Evolutionary conservation across 2,329 filamentous ascomycete species (phyloP), one percentile per base, ranked within the genome.

Genomic region (Aspergillus ustus): DNA sequence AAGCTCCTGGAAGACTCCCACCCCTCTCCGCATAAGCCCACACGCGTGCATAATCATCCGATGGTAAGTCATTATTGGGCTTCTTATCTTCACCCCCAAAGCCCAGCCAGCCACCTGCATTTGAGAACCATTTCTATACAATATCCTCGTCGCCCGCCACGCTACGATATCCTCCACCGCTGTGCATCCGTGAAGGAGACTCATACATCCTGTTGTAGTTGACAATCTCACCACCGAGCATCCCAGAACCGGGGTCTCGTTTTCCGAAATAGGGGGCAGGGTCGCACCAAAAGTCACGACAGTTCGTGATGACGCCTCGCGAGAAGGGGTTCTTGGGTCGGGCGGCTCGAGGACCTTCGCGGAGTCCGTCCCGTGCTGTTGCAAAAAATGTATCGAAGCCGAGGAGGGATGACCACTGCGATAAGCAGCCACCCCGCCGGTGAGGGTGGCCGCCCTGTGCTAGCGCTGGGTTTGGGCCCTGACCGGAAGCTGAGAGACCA

Each of bases 271-370:
- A 76, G 0, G 94, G 91, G 2, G 91, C 89, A 1, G 91, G 88
- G 73, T 98, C 95, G 71, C 91, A 94, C 92, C 93, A 98, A 75
- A 99, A 99, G 77, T 99, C 96, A 67, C 87, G 90, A 78, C 95
- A 99, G 74, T 99, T 99, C 62, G 89, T 86, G n/a, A 96, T 69
- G 44, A 92, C 83, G 7, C 95, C 95, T 34, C 88, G 84, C 61
- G 89, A 94, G 76, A 94, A 99, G 0, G 93, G 93, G 74, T 98
- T 99, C 67, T 83, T 83, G 73, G 85, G 85, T 59, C 83, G 82
- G 65, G 67, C 84, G 78, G 68, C 72, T 62, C 69, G 77, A 65
- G 67, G 78, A 66, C 68, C 78, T 81, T 83, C 78, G 62, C 73
- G 69, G 6, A 89, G 88, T 0, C 91, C 91, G 56, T 91, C 88